Base-by-base conservation (phyloP, 345 rosid species). In the Ceriops tagal region DNA sequence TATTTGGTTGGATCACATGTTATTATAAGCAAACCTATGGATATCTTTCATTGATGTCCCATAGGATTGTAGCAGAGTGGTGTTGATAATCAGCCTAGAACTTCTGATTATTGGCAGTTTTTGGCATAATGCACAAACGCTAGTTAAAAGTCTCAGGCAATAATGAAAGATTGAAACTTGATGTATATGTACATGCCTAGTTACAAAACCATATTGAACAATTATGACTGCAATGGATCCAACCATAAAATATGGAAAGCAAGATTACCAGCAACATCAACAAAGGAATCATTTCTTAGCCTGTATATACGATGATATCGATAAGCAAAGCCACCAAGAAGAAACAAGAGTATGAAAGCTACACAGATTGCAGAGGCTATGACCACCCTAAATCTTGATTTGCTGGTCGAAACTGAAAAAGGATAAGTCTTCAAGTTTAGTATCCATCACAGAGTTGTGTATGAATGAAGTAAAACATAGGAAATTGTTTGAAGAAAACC, bases 241-340 rank as follows among this genome's bases (percentile, higher is more conserved):
- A 8, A 61, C 73, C 28, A 37, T 31, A 53, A 20, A 58, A 19
- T 32, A 28, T 43, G 37, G 32, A 71, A 61, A 52, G 37, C 28
- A 53, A 68, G 69, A 64, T 74, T 76, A 90, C 98, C 93, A 66
- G 93, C 70, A 72, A 93, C 96, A 68, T 93, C 98, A 39, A 88
- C 78, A 58, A 89, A 93, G 66, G 71, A 35, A 71, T 88, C 97
- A 30, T 66, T 68, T 61, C 72, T 82, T 71, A 37, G 75, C 65
- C 72, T 86, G 73, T 67, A 82, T 16, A 79, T 27, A 69, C 69
- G 85, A 57, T 82, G 79, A 66, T 72, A 84, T n/a, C 84, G 80
- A 70, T 73, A 86, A 47, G 74, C 78, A 70, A 86, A 79, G 76
- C 85, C 68, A 57, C 81, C 87, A 53, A 85, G 84, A 10, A 82